Evolutionary conservation across 2,329 filamentous ascomycete genomes (phyloP), one percentile per base, ranked within the genome.

Genomic region (Microcera coccophila): DNA sequence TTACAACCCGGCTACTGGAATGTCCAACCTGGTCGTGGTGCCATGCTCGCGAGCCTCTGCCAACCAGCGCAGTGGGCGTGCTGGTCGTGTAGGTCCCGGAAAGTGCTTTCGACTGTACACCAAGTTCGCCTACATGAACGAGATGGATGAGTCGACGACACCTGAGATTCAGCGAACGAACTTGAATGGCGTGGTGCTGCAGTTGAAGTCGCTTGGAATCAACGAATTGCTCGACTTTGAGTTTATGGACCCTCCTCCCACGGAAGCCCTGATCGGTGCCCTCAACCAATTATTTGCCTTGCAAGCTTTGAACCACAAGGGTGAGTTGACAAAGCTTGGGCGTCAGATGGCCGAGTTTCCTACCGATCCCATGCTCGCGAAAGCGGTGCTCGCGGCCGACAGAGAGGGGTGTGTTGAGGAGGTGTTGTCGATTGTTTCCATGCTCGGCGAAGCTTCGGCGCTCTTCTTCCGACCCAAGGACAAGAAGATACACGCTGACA

Each of bases 321-420:
- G 91, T 44, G 85, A 90, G 50, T 72, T 98, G 33, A 97, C 93
- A 17, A 93, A 93, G 59, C 72, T 95, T 12, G 93, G 93, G 1
- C 81, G 93, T 1, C 87, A 95, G 62, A 95, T 97, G 87, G 87
- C 89, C 14, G 91, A 97, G 65, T 93, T 97, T 57, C 91, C 91
- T 0, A 89, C 88, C 0, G 89, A 96, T 44, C 90, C 90, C 0
- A 93, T 93, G 84, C 78, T 96, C 4, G 86, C 90, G 41, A 94
- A 93, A 64, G 82, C 88, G 0, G 85, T 98, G 15, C 78, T 98
- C 3, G 88, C 89, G 0, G 88, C 91, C 0, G 87, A 93, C 64
- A 86, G 89, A 55, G 86, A 91, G 53, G 87, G 87, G n/a, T 96
- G 91, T 56, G 88, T 95, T 0, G 88, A 95, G 46, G 93, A 98